Evolutionary conservation across 2,329 filamentous ascomycete species (phyloP).

Genomic region (Stachybotrys echinatus): DNA sequence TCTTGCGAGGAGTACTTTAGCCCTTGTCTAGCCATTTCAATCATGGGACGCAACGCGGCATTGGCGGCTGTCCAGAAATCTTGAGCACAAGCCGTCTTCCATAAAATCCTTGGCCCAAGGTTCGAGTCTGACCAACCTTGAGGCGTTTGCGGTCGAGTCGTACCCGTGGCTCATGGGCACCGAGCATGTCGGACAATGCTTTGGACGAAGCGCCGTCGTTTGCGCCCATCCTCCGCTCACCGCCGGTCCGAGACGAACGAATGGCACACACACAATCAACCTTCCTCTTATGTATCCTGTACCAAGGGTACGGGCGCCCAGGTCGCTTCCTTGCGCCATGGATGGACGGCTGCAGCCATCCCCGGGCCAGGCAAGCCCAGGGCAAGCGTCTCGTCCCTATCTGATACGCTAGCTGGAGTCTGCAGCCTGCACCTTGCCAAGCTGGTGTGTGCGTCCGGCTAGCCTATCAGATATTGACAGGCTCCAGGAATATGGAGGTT

Average conservation of each 20-base stretch:
- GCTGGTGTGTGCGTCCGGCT: background rate
- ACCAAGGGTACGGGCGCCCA: background rate
- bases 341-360: too few relatives aligned
- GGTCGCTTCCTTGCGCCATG: too few relatives aligned
- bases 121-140: too few relatives aligned
- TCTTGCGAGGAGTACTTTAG: too few relatives aligned
- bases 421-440: background rate
- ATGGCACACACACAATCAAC: background rate
- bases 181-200: background rate
- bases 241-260: background rate
- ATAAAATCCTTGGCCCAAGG: background rate
- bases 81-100: background rate
- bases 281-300: background rate
- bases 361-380: too few relatives aligned
- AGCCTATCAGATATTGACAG: background rate
- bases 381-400: background rate
- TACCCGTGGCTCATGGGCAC: background rate
- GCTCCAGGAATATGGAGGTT: background rate
- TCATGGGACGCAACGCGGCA: background rate
- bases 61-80: background rate
- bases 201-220: background rate
- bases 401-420: background rate
- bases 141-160: too few relatives aligned
- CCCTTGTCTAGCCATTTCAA: background rate
- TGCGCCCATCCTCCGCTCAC: background rate